Conservation (phyloP, 441 rosid genomes). For the Pelargonium citronellum region DNA sequence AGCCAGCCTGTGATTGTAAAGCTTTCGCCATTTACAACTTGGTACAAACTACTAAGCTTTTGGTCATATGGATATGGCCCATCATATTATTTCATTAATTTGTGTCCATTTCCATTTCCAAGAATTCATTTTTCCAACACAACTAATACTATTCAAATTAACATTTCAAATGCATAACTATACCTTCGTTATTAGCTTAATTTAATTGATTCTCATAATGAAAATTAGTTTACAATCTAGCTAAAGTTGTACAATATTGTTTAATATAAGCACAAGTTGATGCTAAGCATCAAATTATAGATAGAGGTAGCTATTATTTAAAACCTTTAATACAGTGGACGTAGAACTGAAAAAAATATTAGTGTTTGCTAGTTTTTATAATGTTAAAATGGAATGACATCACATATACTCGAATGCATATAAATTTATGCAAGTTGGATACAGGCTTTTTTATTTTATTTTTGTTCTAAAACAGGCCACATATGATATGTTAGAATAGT, state of each 20-base stretch:
- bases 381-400: background rate
- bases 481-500: background rate
- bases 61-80: background rate
- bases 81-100: background rate
- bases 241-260: too few species aligned
- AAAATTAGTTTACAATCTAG: too few species aligned
- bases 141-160: too few species aligned
- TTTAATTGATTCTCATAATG: too few species aligned
- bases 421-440: background rate
- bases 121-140: too few species aligned
- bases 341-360: background rate
- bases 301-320: background rate
- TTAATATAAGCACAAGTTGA: background rate
- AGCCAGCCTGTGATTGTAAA: conserved; percentile 1
- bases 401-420: conserved; percentile 4
- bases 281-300: background rate
- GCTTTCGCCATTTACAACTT: background rate
- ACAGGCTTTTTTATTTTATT: background rate
- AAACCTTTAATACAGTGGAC: background rate
- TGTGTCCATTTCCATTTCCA: background rate
- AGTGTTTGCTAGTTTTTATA: background rate
- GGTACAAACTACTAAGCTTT: background rate
- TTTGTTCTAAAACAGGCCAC: background rate
- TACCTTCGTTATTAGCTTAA: too few species aligned
- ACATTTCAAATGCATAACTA: too few species aligned